Evolutionary conservation across 1,284 basidiomycete species (phyloP), one percentile per base, ranked within the genome.

Genomic region (Phlebopus sp.): DNA sequence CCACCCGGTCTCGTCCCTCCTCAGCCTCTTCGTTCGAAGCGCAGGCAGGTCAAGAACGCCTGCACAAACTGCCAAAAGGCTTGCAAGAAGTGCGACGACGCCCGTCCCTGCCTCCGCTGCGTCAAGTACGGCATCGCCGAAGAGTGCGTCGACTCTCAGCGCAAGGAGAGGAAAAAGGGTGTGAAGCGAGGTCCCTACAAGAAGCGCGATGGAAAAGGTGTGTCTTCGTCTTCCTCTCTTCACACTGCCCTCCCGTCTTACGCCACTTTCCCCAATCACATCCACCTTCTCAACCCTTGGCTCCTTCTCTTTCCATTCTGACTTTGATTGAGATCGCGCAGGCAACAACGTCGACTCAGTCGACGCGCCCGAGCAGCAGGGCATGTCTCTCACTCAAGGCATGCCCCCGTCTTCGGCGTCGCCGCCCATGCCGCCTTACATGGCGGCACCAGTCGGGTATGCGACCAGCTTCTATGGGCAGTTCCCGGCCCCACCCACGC

Each of bases 41-140:
- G 90, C 56, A 78, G 85, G 52, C 90, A 92, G 64, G 90, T 92
- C 73, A 92, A 92, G 79, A 92, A 91, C 58, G 90, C 90, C 46
- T 92, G 90, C 69, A 89, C 87, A 39, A 88, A 89, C 59, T 92
- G 90, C 64, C 90, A 92, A 69, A 90, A 88, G 67, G 86, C 90
- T 1, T 92, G 89, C 77, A 92, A 92, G 76, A 91, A 91, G 68
- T 92, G 90, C 66, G 90, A 92, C 70, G 87, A 90, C 59, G 87
- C 85, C 51, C 77, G 90, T 50, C 90, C 90, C 51, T 92, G 90
- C 67, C 81, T 88, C 55, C 84, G 90, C 55, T 92, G 90, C 59
- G 83, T 90, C 66, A 90, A 87, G 70, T 92, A 92, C 59, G 88
- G 88, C 61, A 77, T 87, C 54, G 75, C 79, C 39, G 87, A 90